Conservation (phyloP, 768 basidiomycete species). For the Xanthoconium purpureum region DNA sequence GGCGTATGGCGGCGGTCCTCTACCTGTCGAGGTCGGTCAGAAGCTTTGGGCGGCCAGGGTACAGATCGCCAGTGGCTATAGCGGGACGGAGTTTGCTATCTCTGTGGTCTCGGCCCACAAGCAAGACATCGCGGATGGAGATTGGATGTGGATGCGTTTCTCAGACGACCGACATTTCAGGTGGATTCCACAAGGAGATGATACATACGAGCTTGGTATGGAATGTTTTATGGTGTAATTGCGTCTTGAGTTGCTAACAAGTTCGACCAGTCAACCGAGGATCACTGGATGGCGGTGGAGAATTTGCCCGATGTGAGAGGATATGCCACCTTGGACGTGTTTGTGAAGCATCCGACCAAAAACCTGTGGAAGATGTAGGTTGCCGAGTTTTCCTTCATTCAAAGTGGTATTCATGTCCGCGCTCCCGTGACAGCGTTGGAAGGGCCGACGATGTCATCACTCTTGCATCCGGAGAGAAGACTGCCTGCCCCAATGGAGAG, state of each 20-base stretch:
- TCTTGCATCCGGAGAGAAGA: slow-evolving; percentile 18
- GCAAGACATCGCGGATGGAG: slow-evolving; percentile 14
- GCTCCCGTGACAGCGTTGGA: slow-evolving; percentile 21
- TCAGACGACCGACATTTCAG: slow-evolving; percentile 14
- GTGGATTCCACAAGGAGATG: slow-evolving; percentile 34
- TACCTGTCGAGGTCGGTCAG: slow-evolving; percentile 37
- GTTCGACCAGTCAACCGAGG: neutral
- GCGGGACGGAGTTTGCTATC: slow-evolving; percentile 32
- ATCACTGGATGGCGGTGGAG: slow-evolving; percentile 13
- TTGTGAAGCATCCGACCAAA: slow-evolving; percentile 43
- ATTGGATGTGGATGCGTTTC: slow-evolving; percentile 38
- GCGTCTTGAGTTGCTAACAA: neutral
- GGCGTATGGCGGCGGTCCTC: slow-evolving; percentile 39
- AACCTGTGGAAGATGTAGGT: slow-evolving; percentile 37
- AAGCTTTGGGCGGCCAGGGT: slow-evolving; percentile 33
- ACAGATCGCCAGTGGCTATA: slow-evolving; percentile 33
- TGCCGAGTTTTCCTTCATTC: rapidly evolving
- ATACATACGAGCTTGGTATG: slow-evolving; percentile 39
- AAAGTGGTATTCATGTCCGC: neutral
- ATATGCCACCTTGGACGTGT: slow-evolving; percentile 43
- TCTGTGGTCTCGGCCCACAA: neutral
- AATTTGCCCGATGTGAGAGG: slow-evolving; percentile 40
- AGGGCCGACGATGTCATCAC: slow-evolving; percentile 38
- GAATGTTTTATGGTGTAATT: rapidly evolving
- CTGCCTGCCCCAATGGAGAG: slow-evolving; percentile 29